Evolutionary conservation across 2,329 filamentous ascomycete species (phyloP), one percentile per base, ranked within the genome.

Genomic region (Fusarium praegraminearum): DNA sequence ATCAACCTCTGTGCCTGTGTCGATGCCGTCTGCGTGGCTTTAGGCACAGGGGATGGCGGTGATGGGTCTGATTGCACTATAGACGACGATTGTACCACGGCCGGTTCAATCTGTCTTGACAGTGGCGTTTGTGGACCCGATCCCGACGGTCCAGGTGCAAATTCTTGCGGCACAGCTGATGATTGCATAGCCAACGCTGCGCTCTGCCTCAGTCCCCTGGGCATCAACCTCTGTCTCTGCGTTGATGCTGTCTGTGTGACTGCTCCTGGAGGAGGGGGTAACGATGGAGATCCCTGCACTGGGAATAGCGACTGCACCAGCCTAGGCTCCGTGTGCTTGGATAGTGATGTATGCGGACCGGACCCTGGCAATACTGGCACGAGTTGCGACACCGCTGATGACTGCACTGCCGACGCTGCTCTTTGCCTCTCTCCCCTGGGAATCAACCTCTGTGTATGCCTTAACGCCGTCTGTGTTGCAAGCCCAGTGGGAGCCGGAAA

Each of bases 1-100:
- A 22, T 22, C 12, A 62, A 62, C 5, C 5, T 62, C 1, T 62
- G 59, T 7, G 16, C 28, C 9, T 63, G 60, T 5, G 24, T 62
- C 0, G 26, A 52, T n/a, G 24, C 32, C 6, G 10, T 62, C 30
- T 62, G 58, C 2, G 24, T 62, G 11, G 1, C 18, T 20, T 8
- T n/a, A 2, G 35, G 16, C 7, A 12, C 38, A 7, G n/a, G 38
- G 1, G 22, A n/a, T 2, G 53, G 32, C 3, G 33, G 47, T 2
- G 53, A 56, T 15, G 53, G 53, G 8, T 46, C 44, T 18, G 28
- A 43, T 24, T 56, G 53, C 11, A 56, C 43, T 5, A 15, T 32
- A 7, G 13, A 61, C 18, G 9, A 18, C 5, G 16, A 61, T 15
- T 44, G 57, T 2, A 35, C 44, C 2, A 32, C 9, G 1, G 7